Base-by-base conservation (phyloP, 1,284 basidiomycete species). In the Neolentinus lepideus region DNA sequence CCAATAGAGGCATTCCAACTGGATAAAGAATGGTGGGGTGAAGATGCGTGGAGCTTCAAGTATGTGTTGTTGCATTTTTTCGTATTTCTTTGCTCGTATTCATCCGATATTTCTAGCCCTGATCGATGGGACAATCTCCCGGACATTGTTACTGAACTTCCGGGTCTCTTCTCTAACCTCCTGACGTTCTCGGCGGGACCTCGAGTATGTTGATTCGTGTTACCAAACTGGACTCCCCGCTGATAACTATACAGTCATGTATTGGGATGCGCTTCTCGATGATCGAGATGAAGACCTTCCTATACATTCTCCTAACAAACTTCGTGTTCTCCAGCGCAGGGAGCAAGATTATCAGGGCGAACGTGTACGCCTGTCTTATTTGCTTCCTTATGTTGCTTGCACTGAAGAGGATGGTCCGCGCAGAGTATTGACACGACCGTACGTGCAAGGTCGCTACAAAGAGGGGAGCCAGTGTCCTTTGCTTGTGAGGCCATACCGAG, bases 121-220 rank as follows among this genome's bases (percentile, higher is more conserved):
- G 86, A 90, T 58, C 73, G 89, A 46, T 92, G 90, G 89, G 80
- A 89, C 63, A 74, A 80, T 58, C 75, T 90, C 0, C 85, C 90
- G 0, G 83, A 88, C 55, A 70, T 75, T 31, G 88, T 79, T 1
- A 64, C 70, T 24, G 68, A 74, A 19, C 72, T 83, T 51, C 90
- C 89, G 24, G 88, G 90, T 1, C 64, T 90, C 46, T 90, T 83
- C 66, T 77, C 80, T 22, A 85, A 87, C 63, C 78, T 81, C 1
- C 69, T 92, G 53, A 84, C 83, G 0, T 92, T 92, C 66, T 91
- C 88, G 3, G 82, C 84, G 27, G 90, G 89, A 26, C 88, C 89
- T 51, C 76, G 89, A 54, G 88, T 89, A 67, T 55, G 84, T 74
- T 2, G 21, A 29, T 36, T 38, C n/a, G 29, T 51, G 1, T 4